Conservation (phyloP, 306 rosid genomes). For the Acacia crassicarpa region DNA sequence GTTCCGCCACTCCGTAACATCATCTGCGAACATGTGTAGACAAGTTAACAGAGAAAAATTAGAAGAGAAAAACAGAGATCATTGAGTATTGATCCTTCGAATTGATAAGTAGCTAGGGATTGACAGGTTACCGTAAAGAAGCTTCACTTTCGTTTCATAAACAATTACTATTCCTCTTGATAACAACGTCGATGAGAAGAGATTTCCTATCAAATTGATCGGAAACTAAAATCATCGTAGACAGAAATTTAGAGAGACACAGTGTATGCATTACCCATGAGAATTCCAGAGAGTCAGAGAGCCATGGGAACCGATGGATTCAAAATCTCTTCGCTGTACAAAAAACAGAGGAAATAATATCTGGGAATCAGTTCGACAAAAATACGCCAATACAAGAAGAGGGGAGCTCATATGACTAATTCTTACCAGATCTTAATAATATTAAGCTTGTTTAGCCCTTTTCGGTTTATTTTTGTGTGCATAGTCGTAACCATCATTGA, state of each 20-base stretch:
- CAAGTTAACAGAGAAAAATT: not conserved
- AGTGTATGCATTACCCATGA: slow-evolving; percentile 67
- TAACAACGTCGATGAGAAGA: slow-evolving; percentile 11
- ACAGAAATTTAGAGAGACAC: not conserved
- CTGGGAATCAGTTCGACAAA: not conserved
- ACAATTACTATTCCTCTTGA: slow-evolving; percentile 93
- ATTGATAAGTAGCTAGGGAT: not conserved
- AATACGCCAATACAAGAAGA: not conserved
- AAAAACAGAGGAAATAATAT: not conserved
- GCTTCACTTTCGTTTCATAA: slow-evolving; percentile 84
- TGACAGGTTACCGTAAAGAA: slow-evolving; percentile 54
- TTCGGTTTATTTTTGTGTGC: slow-evolving; percentile 59
- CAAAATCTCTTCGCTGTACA: slow-evolving; percentile 78
- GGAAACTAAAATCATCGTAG: not conserved
- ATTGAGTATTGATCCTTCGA: slow-evolving; percentile 4
- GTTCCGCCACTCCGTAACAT: too few relatives aligned
- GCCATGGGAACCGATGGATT: slow-evolving; percentile 93
- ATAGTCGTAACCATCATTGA: slow-evolving; percentile 11
- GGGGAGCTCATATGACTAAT: not conserved
- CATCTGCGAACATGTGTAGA: slow-evolving; percentile 49
- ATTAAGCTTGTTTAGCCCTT: slow-evolving; percentile 67
- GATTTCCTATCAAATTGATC: slow-evolving; percentile 8
- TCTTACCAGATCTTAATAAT: slow-evolving; percentile 73
- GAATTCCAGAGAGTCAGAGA: slow-evolving; percentile 91
- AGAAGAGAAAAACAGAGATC: not conserved